Evolutionary conservation across 2,329 filamentous ascomycete genomes (phyloP), one percentile per base, ranked within the genome.

Genomic region (Fusarium sp.): DNA sequence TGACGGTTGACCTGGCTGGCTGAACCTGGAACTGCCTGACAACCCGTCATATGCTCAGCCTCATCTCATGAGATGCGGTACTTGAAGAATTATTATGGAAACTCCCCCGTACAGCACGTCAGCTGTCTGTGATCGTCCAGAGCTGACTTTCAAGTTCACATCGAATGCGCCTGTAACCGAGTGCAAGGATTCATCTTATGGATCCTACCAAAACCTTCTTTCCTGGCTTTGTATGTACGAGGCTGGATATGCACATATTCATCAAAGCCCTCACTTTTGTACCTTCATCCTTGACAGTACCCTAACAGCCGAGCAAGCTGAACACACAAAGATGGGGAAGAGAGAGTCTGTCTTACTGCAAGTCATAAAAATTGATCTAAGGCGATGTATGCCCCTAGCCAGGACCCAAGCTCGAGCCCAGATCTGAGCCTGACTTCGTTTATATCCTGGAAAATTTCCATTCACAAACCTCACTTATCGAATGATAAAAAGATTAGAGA

Each of bases 331-430:
- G 20, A 73, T 55, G 50, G 58, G 18, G 56, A 56, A 69, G 35
- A 31, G 59, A 38, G 13, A 8, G 22, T 39, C 42, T 45, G 47
- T 62, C 41, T 46, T 31, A 35, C 50, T 50, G 49, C 52, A 59
- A 57, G 53, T 54, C 41, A 46, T 53, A 41, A 62, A 62, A 50
- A 58, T 64, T 65, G 71, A 70, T 62, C 47, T 62, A 45, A 71
- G 58, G 44, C 47, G 36, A 62, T 60, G 29, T 57, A 36, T 49
- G 31, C 36, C 29, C 54, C 41, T 47, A 64, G 50, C 35, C 50
- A 49, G 49, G 38, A 50, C 49, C 35, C 38, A 62, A 63, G 72
- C 74, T 73, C 56, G 52, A 72, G 67, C 74, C 70, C 45, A 65
- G 72, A 63, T 50, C 54, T 68, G 65, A 75, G 65, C 64, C 68